A percentile compares a stretch with the other conserved stretches of the same genome.
phyloP scores from a whole-genome alignment of 768 basidiomycete genomes.

The Boletellus emodensis region DNA sequence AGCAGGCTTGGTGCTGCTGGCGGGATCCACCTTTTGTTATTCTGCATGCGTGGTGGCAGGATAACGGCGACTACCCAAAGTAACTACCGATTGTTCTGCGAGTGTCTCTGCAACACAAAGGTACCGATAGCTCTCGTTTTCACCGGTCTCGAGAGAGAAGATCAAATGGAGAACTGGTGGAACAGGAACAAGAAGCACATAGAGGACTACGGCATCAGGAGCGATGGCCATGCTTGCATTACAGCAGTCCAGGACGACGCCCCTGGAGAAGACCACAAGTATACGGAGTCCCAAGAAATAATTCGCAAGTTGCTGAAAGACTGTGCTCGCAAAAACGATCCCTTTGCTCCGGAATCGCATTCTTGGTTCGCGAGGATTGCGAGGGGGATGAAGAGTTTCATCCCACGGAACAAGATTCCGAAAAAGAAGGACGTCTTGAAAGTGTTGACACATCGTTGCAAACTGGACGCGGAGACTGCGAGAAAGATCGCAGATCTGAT shows the following conservation, averaged over 20 bases:
- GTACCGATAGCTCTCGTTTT: constrained; percentile 41
- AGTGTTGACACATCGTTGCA: constrained; percentile 24
- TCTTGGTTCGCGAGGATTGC: constrained; percentile 17
- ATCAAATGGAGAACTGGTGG: constrained; percentile 35
- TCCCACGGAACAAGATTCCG: constrained; percentile 12
- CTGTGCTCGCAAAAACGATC: constrained; percentile 10
- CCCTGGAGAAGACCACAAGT: constrained; percentile 20
- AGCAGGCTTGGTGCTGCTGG: constrained; percentile 21
- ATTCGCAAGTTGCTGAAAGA: constrained; percentile 18
- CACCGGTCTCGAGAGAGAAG: constrained; percentile 38
- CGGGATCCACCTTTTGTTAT: constrained; percentile 42
- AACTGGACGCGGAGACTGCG: constrained; percentile 25
- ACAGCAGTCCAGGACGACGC: constrained; percentile 25
- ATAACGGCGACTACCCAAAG: constrained; percentile 34
- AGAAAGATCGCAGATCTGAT: constrained; percentile 21
- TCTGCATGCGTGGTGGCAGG: constrained; percentile 38
- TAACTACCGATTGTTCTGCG: constrained; percentile 39
- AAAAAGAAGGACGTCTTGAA: constrained; percentile 16
- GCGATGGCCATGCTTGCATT: constrained; percentile 31
- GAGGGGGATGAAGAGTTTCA: constrained; percentile 11
- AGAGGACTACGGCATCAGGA: constrained; percentile 20
- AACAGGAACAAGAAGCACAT: constrained; percentile 24
- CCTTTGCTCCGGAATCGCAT: constrained; percentile 13
- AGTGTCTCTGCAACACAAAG: constrained; percentile 35
- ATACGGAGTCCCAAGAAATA: constrained; percentile 16